Base-by-base conservation (phyloP, 2,329 filamentous ascomycete genomes). In the Aulographum hederae region DNA sequence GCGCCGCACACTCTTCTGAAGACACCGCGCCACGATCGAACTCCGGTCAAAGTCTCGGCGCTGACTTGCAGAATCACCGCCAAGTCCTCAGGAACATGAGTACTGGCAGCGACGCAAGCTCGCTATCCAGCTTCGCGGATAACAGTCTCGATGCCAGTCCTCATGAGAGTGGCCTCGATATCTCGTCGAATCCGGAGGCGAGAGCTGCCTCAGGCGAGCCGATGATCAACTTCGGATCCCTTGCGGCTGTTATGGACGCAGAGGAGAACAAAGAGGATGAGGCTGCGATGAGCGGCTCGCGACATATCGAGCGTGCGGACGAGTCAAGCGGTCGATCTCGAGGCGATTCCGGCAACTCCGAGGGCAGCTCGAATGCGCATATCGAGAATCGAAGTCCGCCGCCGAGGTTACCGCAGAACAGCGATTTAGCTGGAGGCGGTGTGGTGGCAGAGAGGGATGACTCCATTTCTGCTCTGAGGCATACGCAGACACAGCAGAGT, bases 191-290 rank as follows among this genome's bases (percentile, higher is more conserved):
- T 5, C 65, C 67, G 16, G 58, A 63, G 4, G 60, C 63, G 11
- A 55, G 56, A 40, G 56, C 54, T 4, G 65, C 59, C 4, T 63
- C 64, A 28, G 57, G 65, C 0, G 85, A 94, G 47, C 71, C 82
- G 3, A 72, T 93, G 68, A 89, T 92, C 54, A 94, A 93, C 51
- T 94, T 94, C 48, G 67, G 73, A 34, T 93, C 82, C 42, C 58
- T 95, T 15, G 79, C 81, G 2, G 79, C 81, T 38, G 80, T 91
- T 50, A 79, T 94, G 5, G 36, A 34, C 15, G 18, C 23, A 15
- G 33, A 34, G 21, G 36, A 28, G 14, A 14, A 14, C 27, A 6
- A n/a, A n/a, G 27, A 14, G n/a, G n/a, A n/a, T n/a, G n/a, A n/a
- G n/a, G n/a, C n/a, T n/a, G n/a, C n/a, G n/a, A n/a, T n/a, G n/a